These are phyloP conservation scores for Ogataea minuta DNA, from an alignment of 805 yeast genomes.

Conservation along the genomic window DNA sequence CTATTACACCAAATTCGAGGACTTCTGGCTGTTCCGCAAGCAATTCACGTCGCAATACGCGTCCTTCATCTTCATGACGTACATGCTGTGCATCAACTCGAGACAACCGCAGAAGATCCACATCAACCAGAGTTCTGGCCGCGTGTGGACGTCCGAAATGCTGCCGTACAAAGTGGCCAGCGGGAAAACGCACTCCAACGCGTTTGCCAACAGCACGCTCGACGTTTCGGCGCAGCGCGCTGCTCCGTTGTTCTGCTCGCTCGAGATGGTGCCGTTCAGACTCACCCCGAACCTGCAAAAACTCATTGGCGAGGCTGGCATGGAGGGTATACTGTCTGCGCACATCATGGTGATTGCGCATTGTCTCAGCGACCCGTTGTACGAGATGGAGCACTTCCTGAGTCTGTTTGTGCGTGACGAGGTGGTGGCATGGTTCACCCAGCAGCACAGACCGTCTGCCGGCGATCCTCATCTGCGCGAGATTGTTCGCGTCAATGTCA, in stretches of 20 bases:
- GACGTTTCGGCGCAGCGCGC: slow-evolving; percentile 52
- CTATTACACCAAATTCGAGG: slow-evolving; percentile 76
- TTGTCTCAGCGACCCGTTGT: slow-evolving; percentile 87
- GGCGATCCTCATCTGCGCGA: slow-evolving; percentile 83
- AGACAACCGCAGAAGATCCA: slow-evolving; percentile 93
- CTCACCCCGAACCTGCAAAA: slow-evolving; percentile 94
- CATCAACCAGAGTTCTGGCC: slow-evolving; percentile 77
- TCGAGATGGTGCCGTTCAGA: slow-evolving; percentile 94
- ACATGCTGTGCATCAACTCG: slow-evolving; percentile 88
- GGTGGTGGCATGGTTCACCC: slow-evolving; percentile 90
- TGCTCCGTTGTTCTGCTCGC: slow-evolving; percentile 83
- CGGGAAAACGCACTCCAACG: slow-evolving; percentile 40
- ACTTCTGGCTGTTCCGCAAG: slow-evolving; percentile 95
- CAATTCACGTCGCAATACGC: slow-evolving; percentile 96
- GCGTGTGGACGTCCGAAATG: slow-evolving; percentile 94
- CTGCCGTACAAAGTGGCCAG: slow-evolving; percentile 79
- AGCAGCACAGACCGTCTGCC: slow-evolving; percentile 77
- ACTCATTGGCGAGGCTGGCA: slow-evolving; percentile 87
- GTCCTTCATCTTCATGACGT: slow-evolving; percentile 85
- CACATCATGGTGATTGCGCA: slow-evolving; percentile 82
- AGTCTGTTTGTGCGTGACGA: slow-evolving; percentile 96
- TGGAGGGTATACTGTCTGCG: slow-evolving; percentile 89
- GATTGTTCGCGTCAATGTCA: slow-evolving; percentile 85
- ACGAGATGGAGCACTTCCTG: slow-evolving; percentile 85
- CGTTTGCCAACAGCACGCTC: slow-evolving; percentile 42